phyloP scores from a whole-genome alignment of 257 asterid genomes.

The Buddleja alternifolia region DNA sequence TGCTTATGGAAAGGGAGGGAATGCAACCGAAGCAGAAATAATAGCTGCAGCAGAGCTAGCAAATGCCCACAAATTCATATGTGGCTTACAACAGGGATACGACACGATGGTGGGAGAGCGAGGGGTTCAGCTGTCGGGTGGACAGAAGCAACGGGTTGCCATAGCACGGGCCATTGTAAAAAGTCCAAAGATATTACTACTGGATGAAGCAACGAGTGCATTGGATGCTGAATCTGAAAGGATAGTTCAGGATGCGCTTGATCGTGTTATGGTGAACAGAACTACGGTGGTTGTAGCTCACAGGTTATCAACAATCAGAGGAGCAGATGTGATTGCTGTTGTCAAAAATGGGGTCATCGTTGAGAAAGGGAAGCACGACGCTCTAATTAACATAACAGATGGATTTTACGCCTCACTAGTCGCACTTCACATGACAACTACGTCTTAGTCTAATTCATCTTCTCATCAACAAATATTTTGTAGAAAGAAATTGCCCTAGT shows the following conservation, averaged over 20 bases:
- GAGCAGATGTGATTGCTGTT: conserved; percentile 83
- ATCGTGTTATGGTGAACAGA: conserved; percentile 69
- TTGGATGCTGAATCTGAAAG: conserved; percentile 86
- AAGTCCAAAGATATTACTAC: conserved; percentile 67
- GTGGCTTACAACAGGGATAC: conserved; percentile 78
- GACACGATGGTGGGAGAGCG: conserved; percentile 85
- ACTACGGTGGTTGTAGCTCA: conserved; percentile 89
- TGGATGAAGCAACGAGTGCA: conserved; percentile 92
- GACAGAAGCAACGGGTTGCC: conserved; percentile 92
- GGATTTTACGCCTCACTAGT: conserved; percentile 75
- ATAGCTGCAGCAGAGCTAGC: conserved; percentile 79
- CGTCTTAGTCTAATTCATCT: conserved; percentile 27
- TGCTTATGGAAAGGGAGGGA: conserved; percentile 77
- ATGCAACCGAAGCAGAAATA: conserved; percentile 82
- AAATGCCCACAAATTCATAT: conserved; percentile 86
- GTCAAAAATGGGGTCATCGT: conserved; percentile 75
- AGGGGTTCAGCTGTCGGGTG: conserved; percentile 80
- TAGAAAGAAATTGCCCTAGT: too few species aligned
- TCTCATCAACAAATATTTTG: not conserved
- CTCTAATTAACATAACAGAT: conserved; percentile 59
- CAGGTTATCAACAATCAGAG: conserved; percentile 75
- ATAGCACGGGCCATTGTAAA: conserved; percentile 85
- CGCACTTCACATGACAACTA: conserved; percentile 60
- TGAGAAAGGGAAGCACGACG: conserved; percentile 80
- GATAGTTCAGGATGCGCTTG: conserved; percentile 81